Evolutionary conservation across 805 yeast species (phyloP).

Genomic region (Lachancea cidri): DNA sequence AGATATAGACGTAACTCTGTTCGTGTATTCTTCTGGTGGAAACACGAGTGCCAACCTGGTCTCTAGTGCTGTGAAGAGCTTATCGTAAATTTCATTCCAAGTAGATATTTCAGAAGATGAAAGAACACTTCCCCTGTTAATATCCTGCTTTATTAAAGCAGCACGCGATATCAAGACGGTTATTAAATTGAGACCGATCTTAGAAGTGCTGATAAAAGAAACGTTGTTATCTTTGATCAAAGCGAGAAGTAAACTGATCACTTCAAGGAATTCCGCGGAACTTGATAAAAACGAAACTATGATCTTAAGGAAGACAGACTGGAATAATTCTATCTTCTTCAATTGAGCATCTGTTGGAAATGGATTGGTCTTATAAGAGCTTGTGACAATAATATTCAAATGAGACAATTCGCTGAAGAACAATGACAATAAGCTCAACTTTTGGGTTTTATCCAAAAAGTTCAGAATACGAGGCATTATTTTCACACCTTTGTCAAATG

Average conservation of each 20-base stretch:
- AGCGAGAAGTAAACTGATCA: slow-evolving; percentile 67
- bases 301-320: slow-evolving; percentile 74
- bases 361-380: slow-evolving; percentile 67
- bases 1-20: slow-evolving; percentile 15
- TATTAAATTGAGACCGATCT: slow-evolving; percentile 78
- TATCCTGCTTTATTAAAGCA: slow-evolving; percentile 85
- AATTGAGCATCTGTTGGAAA: slow-evolving; percentile 48
- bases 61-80: slow-evolving; percentile 71
- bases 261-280: slow-evolving; percentile 74
- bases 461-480: slow-evolving; percentile 84
- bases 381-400: slow-evolving; percentile 68
- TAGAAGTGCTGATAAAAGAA: slow-evolving; percentile 49
- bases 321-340: slow-evolving; percentile 70
- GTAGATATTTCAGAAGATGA: slow-evolving; percentile 38
- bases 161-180: slow-evolving; percentile 91
- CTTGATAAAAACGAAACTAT: slow-evolving; percentile 72
- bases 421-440: slow-evolving; percentile 68
- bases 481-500: slow-evolving; percentile 84
- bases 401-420: slow-evolving; percentile 76
- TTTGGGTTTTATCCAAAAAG: slow-evolving; percentile 70
- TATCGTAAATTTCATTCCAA: slow-evolving; percentile 82
- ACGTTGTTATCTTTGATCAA: slow-evolving; percentile 67
- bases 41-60: slow-evolving; percentile 72
- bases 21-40: slow-evolving; percentile 54
- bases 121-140: slow-evolving; percentile 36